Evolutionary conservation across 768 basidiomycete genomes (phyloP).

Genomic region (Strobilomyces dryophilus): DNA sequence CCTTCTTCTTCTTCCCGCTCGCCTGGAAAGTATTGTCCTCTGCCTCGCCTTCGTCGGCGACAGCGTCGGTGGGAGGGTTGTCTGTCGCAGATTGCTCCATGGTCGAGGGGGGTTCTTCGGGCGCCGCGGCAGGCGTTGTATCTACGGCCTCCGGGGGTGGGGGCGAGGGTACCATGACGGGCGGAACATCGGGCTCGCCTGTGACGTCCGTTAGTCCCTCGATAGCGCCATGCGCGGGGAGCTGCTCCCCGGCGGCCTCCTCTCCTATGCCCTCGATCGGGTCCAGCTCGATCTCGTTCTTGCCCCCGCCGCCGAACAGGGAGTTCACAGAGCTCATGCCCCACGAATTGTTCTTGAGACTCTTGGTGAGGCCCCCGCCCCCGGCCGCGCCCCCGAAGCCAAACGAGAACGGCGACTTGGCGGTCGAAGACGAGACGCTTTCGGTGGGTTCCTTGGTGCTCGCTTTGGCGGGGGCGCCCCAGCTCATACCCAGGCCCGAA

Average conservation of each 20-base stretch:
- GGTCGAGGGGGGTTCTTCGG: neutral
- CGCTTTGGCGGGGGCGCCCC: no score
- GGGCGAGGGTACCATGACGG: neutral
- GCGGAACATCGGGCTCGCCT: neutral
- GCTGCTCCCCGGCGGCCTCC: neutral
- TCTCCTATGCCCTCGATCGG: neutral
- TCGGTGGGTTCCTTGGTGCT: no score
- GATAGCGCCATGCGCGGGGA: neutral
- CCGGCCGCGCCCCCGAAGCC: neutral
- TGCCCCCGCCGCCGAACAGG: conserved; percentile 2
- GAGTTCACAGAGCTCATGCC: neutral
- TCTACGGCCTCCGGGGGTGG: neutral
- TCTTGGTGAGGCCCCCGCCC: neutral
- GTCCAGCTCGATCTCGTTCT: conserved; percentile 4
- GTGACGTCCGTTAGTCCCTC: neutral
- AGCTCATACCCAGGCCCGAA: no score
- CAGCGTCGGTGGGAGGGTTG: neutral
- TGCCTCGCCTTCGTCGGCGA: conserved; percentile 6
- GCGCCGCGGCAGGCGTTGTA: no score
- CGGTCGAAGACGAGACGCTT: neutral
- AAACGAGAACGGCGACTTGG: conserved; percentile 1
- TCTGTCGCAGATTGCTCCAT: conserved; percentile 11
- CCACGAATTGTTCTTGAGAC: neutral
- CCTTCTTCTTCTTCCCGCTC: neutral
- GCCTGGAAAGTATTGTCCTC: neutral